Evolutionary conservation across 176 grass and related monocot genomes (phyloP).

Genomic region (Aegilops bicornis): DNA sequence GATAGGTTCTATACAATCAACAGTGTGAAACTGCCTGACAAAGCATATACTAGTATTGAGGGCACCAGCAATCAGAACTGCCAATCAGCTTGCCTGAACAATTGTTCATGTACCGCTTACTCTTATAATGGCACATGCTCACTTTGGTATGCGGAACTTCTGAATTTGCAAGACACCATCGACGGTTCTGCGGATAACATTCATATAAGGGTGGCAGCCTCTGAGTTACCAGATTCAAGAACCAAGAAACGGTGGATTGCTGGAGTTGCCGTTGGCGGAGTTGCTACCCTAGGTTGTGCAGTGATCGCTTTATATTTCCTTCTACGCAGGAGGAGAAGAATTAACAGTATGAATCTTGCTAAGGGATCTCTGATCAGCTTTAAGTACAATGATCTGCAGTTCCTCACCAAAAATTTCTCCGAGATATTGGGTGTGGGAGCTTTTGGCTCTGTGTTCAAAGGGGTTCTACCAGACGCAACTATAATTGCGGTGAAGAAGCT

Average conservation of each 20-base stretch:
- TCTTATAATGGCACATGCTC: not conserved
- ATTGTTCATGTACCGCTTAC: not conserved
- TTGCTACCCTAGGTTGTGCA: not conserved
- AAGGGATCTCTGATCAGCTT: constrained; percentile 27
- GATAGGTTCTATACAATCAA: constrained; percentile 17
- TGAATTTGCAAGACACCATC: constrained; percentile 28
- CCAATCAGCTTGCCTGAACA: constrained; percentile 1
- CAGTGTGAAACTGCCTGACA: constrained; percentile 8
- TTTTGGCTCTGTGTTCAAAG: constrained; percentile 53
- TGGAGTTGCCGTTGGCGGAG: not conserved
- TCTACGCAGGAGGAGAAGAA: not conserved
- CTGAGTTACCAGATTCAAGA: not conserved
- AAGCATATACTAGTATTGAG: not conserved
- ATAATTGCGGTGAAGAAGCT: constrained; percentile 49
- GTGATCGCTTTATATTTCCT: not conserved
- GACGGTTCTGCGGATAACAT: not conserved
- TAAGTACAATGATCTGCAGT: constrained; percentile 31
- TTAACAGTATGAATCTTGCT: not conserved
- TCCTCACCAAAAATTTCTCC: constrained; percentile 48
- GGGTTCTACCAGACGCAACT: constrained; percentile 18
- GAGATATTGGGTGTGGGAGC: constrained; percentile 43
- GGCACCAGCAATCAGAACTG: not conserved
- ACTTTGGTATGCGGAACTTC: constrained; percentile 16
- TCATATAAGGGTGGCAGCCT: constrained; percentile 12
- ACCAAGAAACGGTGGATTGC: not conserved